These are phyloP conservation scores for Hydrangea macrophylla DNA, from an alignment of 148 eudicot species.

Conservation along the genomic window DNA sequence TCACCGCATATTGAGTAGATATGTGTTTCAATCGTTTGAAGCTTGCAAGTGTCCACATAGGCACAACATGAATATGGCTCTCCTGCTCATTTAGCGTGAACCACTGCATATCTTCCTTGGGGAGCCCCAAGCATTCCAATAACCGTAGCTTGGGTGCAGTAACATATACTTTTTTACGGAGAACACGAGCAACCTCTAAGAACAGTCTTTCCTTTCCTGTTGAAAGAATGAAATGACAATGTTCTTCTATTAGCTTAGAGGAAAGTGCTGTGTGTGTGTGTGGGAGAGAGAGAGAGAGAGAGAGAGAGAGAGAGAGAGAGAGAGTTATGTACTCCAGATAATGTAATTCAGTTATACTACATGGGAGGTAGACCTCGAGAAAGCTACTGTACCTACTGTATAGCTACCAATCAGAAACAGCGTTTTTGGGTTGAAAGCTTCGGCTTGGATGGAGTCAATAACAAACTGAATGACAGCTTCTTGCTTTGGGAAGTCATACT, in stretches of 20 bases:
- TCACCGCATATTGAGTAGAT: constrained; percentile 72
- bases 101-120: constrained; percentile 82
- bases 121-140: constrained; percentile 74
- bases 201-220: constrained; percentile 90
- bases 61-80: constrained; percentile 93
- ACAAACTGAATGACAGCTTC: constrained; percentile 89
- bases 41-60: constrained; percentile 95
- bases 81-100: constrained; percentile 70
- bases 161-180: constrained; percentile 67
- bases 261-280: not conserved
- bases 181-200: constrained; percentile 81
- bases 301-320: not conserved
- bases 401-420: constrained; percentile 94
- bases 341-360: not conserved
- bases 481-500: constrained; percentile 96
- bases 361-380: not conserved
- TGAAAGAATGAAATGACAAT: not conserved
- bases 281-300: not conserved
- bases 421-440: constrained; percentile 84
- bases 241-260: too few species aligned
- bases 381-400: constrained; percentile 63
- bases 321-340: not conserved
- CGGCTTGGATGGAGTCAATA: constrained; percentile 95
- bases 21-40: constrained; percentile 82
- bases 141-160: constrained; percentile 75